Evolutionary conservation across 2,329 filamentous ascomycete species (phyloP).

Genomic region (Berkeleyomyces basicola): DNA sequence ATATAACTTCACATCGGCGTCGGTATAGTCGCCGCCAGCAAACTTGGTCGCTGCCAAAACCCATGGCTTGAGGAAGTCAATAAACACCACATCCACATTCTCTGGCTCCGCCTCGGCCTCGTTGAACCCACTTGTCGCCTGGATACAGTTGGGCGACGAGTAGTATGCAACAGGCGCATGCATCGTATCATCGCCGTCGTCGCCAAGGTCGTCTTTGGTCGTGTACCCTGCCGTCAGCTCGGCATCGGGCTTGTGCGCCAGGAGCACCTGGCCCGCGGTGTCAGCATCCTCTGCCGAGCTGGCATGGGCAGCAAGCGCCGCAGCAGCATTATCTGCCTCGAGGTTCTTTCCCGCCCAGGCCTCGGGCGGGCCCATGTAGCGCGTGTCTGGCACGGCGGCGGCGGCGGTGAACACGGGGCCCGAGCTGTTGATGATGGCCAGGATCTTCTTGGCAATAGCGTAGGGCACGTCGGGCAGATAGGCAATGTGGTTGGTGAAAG

Average conservation of each 20-base stretch:
- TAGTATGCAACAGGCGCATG: conserved; percentile 63
- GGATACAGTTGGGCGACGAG: conserved; percentile 67
- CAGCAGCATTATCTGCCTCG: background rate
- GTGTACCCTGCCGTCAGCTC: conserved; percentile 58
- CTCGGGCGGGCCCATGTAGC: conserved; percentile 35
- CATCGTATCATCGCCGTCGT: conserved; percentile 78
- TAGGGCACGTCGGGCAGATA: conserved; percentile 73
- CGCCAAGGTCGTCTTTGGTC: conserved; percentile 67
- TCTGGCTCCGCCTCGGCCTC: conserved; percentile 36
- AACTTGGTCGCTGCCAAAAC: conserved; percentile 57
- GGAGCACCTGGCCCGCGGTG: background rate
- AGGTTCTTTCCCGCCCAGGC: conserved; percentile 20
- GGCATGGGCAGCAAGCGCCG: background rate
- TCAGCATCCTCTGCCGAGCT: background rate
- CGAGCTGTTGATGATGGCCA: conserved; percentile 39
- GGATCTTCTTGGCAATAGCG: conserved; percentile 50
- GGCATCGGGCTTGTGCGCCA: conserved; percentile 19
- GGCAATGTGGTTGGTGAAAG: conserved; percentile 65
- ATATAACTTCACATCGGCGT: conserved; percentile 34
- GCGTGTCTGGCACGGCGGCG: conserved; percentile 23
- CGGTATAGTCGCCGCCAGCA: conserved; percentile 33
- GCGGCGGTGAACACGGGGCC: conserved; percentile 29
- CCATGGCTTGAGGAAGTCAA: conserved; percentile 80
- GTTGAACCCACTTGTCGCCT: conserved; percentile 49
- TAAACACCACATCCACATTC: conserved; percentile 73